Conservation (phyloP, 1,284 basidiomycete species). For the Fomitopsis schrenkii region DNA sequence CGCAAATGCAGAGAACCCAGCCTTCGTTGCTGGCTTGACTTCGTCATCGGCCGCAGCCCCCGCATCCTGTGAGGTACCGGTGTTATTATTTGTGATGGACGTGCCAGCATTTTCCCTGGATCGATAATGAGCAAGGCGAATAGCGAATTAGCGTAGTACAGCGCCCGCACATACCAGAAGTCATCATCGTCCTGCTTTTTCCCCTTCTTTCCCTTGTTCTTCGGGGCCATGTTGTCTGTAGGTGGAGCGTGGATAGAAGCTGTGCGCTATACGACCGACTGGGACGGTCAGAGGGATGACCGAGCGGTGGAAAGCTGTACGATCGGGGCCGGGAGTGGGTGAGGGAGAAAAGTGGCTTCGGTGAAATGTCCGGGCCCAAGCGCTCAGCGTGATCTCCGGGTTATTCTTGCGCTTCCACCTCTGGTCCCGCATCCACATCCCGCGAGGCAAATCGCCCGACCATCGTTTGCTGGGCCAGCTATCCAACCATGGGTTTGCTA, state of each 20-base stretch:
- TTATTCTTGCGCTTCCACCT: neutral
- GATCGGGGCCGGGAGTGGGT: neutral
- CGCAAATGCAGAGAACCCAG: constrained; percentile 49
- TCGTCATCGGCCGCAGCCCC: constrained; percentile 41
- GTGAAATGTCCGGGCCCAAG: neutral
- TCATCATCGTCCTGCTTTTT: constrained; percentile 81
- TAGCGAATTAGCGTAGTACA: constrained; percentile 3
- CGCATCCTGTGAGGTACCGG: constrained; percentile 28
- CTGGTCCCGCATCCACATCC: neutral
- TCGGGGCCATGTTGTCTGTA: constrained; percentile 68
- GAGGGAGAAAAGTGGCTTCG: neutral
- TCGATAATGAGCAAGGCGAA: constrained; percentile 6
- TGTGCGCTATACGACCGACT: neutral
- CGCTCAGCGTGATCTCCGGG: neutral
- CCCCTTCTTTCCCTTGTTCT: constrained; percentile 84
- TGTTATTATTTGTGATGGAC: constrained; percentile 45
- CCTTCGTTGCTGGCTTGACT: constrained; percentile 18
- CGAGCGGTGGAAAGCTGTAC: neutral
- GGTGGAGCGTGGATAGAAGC: neutral
- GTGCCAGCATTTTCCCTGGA: constrained; percentile 68
- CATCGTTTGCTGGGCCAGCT: neutral
- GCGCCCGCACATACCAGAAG: constrained; percentile 59
- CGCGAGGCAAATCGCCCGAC: neutral
- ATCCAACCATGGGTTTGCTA: constrained; percentile 73
- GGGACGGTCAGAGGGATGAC: neutral